Evolutionary conservation across 31 red algal species (phyloP), one percentile per base, ranked within the genome.

Genomic region (Asparagopsis taxiformis): DNA sequence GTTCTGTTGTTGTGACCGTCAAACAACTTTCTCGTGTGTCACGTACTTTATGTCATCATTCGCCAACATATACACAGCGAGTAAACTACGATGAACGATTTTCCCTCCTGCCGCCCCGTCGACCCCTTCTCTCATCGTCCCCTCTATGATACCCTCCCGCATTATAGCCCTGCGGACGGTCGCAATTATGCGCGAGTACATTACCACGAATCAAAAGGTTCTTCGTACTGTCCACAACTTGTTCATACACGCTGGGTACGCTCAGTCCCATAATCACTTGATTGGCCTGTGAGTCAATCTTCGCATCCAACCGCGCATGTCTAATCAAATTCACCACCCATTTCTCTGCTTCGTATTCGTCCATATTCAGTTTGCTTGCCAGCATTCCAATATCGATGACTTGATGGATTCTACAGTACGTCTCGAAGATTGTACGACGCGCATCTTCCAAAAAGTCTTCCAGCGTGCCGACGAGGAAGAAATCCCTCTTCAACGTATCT

Each of bases 241-340:
- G 90, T 41, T 98, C 95, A 70, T 98, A 94, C 5, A 98, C 82
- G 51, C 91, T 85, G 20, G 85, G 83, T 6, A 85, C 74, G 26
- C 62, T 74, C 21, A 89, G 55, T 5, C 90, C 78, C 85, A 94
- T 94, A 49, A 94, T 88, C 17, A 98, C 85, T 44, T 94, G 90
- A 62, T 86, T 98, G 17, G 84, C 77, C 37, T 87, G 77, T 13
- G 72, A 73, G 74, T 98, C 95, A 31, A 98, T 94, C 41, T 94
- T 98, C 16, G 95, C 95, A 31, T 98, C 90, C 29, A 98, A 33
- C 20, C 85, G 44, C 2, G 95, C 95, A 31, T 86, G 74, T 41
- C 95, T 48, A 48, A 98, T 90, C 50, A 94, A 68, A 50, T 93
- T 94, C 38, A 93, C 95, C 11, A 98, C 74, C 95, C 95, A 98